Evolutionary conservation across 208 protist species (phyloP), one percentile per base, ranked within the genome.

Genomic region (Leishmania braziliensis): DNA sequence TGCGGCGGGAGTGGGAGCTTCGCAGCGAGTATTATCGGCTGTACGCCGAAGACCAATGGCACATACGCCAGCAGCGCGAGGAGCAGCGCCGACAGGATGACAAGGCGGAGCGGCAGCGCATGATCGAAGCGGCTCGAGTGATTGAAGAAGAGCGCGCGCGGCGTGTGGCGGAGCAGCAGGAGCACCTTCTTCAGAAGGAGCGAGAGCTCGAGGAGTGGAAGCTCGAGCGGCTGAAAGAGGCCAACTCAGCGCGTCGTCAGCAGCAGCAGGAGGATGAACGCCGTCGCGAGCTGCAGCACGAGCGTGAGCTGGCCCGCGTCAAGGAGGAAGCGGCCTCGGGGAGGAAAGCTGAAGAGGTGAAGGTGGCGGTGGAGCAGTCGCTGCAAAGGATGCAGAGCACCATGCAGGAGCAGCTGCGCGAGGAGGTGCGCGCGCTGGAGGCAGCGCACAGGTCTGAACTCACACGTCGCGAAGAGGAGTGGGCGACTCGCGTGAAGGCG

Each of bases 171-270:
- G 88, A 89, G 81, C 91, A 94, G 73, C 93, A 93, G 72, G 85
- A 95, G 79, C 88, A 86, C 2, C 76, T 97, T 16, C 58, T 97
- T 3, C 87, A 88, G 70, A 91, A 92, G 77, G 93, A 95, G 78
- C 85, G 86, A 18, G 92, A 97, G 84, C 77, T 97, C 48, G 93
- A 97, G 83, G 93, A 94, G 80, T 97, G 93, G 93, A 97, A 95
- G 84, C 29, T 91, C 65, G 89, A 92, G 84, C 82, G 88, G 8
- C 77, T 82, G 65, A 88, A 89, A 69, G 91, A 93, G 79, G 74
- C 85, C 9, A 91, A 95, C 65, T 80, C 74, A 4, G 75, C 86
- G 53, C 89, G 90, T 26, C 89, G 88, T 43, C 77, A 84, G 56
- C 85, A 83, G 50, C 66, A 83, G 14, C 86, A 91, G 65, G 93